phyloP scores from a whole-genome alignment of 495 filamentous ascomycete genomes.

The Polyplosphaeria fusca region DNA sequence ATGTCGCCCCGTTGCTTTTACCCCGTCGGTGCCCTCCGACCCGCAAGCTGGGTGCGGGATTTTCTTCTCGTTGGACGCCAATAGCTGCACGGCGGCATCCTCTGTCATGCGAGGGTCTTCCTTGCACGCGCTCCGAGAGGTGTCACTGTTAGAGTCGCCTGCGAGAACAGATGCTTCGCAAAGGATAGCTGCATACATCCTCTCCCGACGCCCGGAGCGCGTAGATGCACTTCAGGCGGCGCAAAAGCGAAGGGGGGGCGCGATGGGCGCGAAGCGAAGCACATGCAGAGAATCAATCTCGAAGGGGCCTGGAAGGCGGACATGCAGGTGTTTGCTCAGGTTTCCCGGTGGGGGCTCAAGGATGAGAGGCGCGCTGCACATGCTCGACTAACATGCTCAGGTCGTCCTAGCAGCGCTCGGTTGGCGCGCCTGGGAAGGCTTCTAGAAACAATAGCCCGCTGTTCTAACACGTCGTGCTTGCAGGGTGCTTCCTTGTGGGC shows the following conservation, averaged over 20 bases:
- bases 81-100: background rate
- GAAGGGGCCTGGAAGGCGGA: no score
- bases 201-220: no score
- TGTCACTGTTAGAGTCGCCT: background rate
- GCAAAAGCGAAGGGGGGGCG: no score
- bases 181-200: no score
- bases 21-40: background rate
- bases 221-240: no score
- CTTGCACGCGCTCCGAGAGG: background rate
- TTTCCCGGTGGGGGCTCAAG: background rate
- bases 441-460: slow-evolving; percentile 11
- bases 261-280: no score
- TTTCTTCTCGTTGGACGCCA: background rate
- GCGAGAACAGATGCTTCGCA: no score
- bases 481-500: slow-evolving; percentile 1
- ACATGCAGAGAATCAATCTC: no score
- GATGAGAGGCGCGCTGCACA: slow-evolving; percentile 5
- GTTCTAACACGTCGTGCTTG: slow-evolving; percentile 9
- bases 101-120: slow-evolving; percentile 10
- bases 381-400: slow-evolving; percentile 7
- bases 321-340: background rate
- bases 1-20: slow-evolving; percentile 12
- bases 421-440: slow-evolving; percentile 2
- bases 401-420: background rate
- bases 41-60: no score